Evolutionary conservation across 768 basidiomycete species (phyloP).

Genomic region (Rhodotorula paludigena): DNA sequence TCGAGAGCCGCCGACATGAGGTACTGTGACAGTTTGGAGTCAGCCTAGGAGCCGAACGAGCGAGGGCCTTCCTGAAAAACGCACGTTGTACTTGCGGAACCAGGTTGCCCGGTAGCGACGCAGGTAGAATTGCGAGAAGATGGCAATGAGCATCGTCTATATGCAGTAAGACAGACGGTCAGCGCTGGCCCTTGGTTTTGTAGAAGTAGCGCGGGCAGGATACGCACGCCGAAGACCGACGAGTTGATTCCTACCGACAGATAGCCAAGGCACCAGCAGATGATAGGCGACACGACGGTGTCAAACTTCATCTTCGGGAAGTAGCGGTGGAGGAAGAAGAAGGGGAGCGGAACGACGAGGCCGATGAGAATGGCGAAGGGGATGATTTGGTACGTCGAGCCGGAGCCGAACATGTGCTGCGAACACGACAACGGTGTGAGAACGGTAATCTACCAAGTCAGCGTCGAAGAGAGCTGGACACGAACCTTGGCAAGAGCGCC

Average conservation of each 20-base stretch:
- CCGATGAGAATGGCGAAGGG: slow-evolving; percentile 53
- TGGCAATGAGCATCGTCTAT: slow-evolving; percentile 53
- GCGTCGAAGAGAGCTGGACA: neutral
- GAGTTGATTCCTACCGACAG: slow-evolving; percentile 60
- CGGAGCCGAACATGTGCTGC: slow-evolving; percentile 39
- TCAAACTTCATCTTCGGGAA: slow-evolving; percentile 54
- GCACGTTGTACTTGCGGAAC: slow-evolving; percentile 53
- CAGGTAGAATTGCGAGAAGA: slow-evolving; percentile 58
- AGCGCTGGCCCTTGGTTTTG: too few species aligned
- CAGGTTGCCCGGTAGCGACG: slow-evolving; percentile 58
- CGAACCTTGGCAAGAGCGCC: slow-evolving; percentile 53
- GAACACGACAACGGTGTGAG: too few species aligned
- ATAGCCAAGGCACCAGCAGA: slow-evolving; percentile 51
- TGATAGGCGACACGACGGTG: slow-evolving; percentile 44
- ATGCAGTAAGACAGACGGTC: too few species aligned
- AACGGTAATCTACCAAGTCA: neutral
- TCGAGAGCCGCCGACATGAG: slow-evolving; percentile 61
- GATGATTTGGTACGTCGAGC: slow-evolving; percentile 55
- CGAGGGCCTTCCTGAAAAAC: slow-evolving; percentile 49
- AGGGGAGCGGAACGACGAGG: slow-evolving; percentile 55
- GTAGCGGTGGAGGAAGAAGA: slow-evolving; percentile 53
- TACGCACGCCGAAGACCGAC: slow-evolving; percentile 55
- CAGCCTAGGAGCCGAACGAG: slow-evolving; percentile 64
- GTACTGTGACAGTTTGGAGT: slow-evolving; percentile 37
- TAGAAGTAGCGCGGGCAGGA: slow-evolving; percentile 56